Conservation (phyloP, 73 alveolate genomes). For the Stentor roeselii region DNA sequence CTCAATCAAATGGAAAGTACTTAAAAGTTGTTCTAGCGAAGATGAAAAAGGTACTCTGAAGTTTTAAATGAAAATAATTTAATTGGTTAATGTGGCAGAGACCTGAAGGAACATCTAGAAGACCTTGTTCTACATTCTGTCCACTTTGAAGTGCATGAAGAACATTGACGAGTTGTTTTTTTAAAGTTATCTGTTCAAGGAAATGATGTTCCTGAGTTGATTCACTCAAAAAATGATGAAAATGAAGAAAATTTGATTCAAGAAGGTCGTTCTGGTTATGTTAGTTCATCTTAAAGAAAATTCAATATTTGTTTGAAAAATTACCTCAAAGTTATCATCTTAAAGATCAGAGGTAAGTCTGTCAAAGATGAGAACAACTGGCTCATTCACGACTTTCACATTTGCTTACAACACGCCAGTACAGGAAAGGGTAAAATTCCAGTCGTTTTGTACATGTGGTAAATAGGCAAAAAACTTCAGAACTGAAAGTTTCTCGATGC, state of each 20-base stretch:
- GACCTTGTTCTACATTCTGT: background rate
- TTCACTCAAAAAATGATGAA: background rate
- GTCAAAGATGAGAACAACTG: slow-evolving; percentile 5
- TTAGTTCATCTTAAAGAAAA: background rate
- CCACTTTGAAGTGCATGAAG: background rate
- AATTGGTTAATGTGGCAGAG: slow-evolving; percentile 8
- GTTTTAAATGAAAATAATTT: slow-evolving; percentile 9
- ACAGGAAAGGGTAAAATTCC: background rate
- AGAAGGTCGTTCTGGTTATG: background rate
- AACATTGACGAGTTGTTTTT: background rate
- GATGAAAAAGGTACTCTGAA: slow-evolving; percentile 19
- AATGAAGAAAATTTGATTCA: background rate
- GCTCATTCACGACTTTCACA: background rate
- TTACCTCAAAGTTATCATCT: background rate
- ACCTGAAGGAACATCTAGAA: background rate
- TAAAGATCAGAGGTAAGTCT: background rate
- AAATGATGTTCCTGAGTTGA: background rate
- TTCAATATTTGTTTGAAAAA: background rate
- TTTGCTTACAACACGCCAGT: background rate
- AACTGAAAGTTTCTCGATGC: slow-evolving; percentile 11
- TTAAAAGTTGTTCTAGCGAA: background rate
- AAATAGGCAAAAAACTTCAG: background rate
- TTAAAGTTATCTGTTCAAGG: background rate
- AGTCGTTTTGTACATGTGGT: background rate
- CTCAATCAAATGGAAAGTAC: no score